Evolutionary conservation across 176 grass and related monocot genomes (phyloP).

Genomic region (Triticum urartu): DNA sequence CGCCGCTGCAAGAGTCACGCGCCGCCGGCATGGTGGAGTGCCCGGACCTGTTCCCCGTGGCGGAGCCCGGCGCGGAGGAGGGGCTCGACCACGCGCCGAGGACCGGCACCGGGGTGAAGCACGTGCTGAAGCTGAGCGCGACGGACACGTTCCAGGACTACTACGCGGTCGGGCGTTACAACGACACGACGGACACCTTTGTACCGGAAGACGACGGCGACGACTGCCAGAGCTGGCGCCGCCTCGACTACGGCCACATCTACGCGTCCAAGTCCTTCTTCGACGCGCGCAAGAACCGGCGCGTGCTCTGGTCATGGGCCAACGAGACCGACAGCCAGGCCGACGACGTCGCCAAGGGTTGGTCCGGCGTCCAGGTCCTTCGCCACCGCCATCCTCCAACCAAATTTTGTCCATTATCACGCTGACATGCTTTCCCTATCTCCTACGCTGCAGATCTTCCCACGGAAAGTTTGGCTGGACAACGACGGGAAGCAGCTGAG

Average conservation of each 20-base stretch:
- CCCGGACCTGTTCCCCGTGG: constrained; percentile 76
- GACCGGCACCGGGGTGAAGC: constrained; percentile 14
- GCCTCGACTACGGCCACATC: constrained; percentile 62
- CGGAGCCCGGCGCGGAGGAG: background rate
- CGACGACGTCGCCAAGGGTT: constrained; percentile 52
- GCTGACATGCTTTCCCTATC: background rate
- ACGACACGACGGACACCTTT: constrained; percentile 51
- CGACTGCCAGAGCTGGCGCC: constrained; percentile 45
- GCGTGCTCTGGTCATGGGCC: constrained; percentile 66
- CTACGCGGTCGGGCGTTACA: constrained; percentile 66
- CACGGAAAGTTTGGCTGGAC: constrained; percentile 65
- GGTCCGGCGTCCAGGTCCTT: constrained; percentile 74
- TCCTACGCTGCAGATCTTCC: constrained; percentile 36
- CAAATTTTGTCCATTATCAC: background rate
- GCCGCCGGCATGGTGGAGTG: constrained; percentile 57
- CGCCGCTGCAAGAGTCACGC: constrained; percentile 41
- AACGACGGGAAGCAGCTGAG: constrained; percentile 50
- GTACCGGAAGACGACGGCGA: constrained; percentile 42
- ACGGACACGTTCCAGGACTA: constrained; percentile 51
- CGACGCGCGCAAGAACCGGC: constrained; percentile 41
- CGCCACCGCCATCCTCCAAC: background rate
- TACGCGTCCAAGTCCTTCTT: constrained; percentile 93
- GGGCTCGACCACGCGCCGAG: constrained; percentile 47
- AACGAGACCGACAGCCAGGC: constrained; percentile 64
- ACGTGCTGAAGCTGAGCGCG: constrained; percentile 72